Evolutionary conservation across 2,329 filamentous ascomycete genomes (phyloP).

Genomic region (Thielaviopsis euricoi): DNA sequence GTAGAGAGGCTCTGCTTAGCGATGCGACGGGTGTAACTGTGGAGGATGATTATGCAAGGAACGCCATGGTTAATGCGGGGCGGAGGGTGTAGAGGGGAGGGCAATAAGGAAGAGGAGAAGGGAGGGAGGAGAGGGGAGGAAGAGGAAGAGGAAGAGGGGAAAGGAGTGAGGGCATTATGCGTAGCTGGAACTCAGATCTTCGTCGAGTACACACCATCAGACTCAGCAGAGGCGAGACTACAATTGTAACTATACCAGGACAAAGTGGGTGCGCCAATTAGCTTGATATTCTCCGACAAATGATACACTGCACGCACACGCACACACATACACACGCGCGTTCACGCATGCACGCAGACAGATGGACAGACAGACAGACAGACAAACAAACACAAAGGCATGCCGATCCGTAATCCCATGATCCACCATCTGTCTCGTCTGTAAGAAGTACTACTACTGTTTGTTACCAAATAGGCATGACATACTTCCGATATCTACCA

Average conservation of each 20-base stretch:
- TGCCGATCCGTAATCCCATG: no score
- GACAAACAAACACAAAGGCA: no score
- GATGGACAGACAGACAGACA: not conserved
- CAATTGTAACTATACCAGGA: slow-evolving; percentile 75
- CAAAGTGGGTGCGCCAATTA: not conserved
- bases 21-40: not conserved
- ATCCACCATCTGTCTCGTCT: not conserved
- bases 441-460: no score
- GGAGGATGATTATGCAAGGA: slow-evolving; percentile 1
- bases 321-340: no score
- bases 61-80: not conserved
- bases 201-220: slow-evolving; percentile 54
- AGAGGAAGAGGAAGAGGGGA: not conserved
- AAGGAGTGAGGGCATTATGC: not conserved
- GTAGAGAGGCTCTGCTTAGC: not conserved
- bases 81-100: not conserved
- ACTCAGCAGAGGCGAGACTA: slow-evolving; percentile 75
- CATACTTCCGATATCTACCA: slow-evolving; percentile 72
- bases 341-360: no score
- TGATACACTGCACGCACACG: not conserved
- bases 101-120: not conserved
- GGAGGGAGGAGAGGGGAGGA: not conserved
- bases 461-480: no score
- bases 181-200: not conserved
- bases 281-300: not conserved